Conservation (phyloP, 2,329 filamentous ascomycete genomes). For the Diaporthe ampelina region DNA sequence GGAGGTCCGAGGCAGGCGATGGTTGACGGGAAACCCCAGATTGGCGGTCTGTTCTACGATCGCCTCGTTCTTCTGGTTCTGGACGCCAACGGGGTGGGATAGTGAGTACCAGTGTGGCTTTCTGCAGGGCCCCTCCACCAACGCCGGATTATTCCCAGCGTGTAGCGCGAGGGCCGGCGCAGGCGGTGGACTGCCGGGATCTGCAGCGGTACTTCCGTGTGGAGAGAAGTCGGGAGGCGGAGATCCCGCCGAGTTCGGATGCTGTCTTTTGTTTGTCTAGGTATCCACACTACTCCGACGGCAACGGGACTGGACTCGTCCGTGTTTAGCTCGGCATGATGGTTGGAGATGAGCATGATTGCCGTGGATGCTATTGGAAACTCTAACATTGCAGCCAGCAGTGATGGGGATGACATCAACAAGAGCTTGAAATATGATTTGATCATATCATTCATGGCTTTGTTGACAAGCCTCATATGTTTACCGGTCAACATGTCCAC, state of each 20-base stretch:
- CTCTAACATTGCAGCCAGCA: not conserved
- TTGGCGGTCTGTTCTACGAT: constrained; percentile 29
- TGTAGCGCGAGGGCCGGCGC: constrained; percentile 23
- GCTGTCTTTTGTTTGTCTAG: not conserved
- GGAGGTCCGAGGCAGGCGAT: not conserved
- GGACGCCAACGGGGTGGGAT: not conserved
- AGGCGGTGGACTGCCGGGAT: constrained; percentile 15
- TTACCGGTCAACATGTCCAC: constrained; percentile 17
- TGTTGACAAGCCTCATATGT: constrained; percentile 9
- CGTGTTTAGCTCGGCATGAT: not conserved
- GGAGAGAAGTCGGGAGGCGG: constrained; percentile 4
- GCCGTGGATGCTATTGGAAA: not conserved
- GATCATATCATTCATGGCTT: not conserved
- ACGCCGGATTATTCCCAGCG: constrained; percentile 25
- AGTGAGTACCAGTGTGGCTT: not conserved
- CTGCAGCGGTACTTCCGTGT: constrained; percentile 27
- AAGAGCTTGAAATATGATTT: not conserved
- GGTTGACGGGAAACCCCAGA: constrained; percentile 17
- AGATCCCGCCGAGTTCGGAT: constrained; percentile 18
- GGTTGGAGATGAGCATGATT: constrained; percentile 1
- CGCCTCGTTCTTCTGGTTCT: not conserved
- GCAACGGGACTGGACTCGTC: not conserved
- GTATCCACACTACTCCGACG: not conserved
- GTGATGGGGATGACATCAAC: not conserved
- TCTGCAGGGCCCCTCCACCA: not conserved